These are phyloP conservation scores for Elaeagnus macrophylla DNA, from an alignment of 306 rosid species.

Conservation along the genomic window DNA sequence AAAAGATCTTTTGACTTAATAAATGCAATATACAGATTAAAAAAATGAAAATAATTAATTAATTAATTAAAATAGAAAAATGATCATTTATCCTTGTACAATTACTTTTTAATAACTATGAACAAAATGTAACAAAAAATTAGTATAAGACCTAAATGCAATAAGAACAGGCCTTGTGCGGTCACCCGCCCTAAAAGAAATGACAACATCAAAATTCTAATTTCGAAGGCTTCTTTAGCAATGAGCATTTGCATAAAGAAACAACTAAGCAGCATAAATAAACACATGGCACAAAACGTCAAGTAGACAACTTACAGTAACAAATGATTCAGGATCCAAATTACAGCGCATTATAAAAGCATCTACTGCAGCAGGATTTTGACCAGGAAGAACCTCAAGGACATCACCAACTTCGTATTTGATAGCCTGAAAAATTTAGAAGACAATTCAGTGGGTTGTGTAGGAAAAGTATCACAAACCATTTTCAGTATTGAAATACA, in stretches of 20 bases:
- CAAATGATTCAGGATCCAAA: constrained; percentile 69
- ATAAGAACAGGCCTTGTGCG: no score
- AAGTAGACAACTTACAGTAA: constrained; percentile 51
- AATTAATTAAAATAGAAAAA: no score
- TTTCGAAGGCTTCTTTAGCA: neutral
- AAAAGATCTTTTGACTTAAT: no score
- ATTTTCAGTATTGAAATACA: neutral
- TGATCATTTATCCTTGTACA: no score
- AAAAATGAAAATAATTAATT: no score
- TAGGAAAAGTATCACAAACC: neutral
- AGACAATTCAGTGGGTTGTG: neutral
- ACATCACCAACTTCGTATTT: constrained; percentile 65
- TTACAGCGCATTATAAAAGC: constrained; percentile 58
- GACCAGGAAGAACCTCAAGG: constrained; percentile 79
- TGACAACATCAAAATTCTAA: neutral
- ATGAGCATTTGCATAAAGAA: neutral
- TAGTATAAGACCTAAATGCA: no score
- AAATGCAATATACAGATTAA: no score
- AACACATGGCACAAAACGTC: constrained; percentile 7
- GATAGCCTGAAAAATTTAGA: constrained; percentile 33
- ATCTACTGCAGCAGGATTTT: constrained; percentile 57
- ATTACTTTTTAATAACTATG: no score
- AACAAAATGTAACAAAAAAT: no score
- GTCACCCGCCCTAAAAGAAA: no score
- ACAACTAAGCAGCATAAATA: no score